Base-by-base conservation (phyloP, 2,329 filamentous ascomycete species). In the Fusarium pilosicola region DNA sequence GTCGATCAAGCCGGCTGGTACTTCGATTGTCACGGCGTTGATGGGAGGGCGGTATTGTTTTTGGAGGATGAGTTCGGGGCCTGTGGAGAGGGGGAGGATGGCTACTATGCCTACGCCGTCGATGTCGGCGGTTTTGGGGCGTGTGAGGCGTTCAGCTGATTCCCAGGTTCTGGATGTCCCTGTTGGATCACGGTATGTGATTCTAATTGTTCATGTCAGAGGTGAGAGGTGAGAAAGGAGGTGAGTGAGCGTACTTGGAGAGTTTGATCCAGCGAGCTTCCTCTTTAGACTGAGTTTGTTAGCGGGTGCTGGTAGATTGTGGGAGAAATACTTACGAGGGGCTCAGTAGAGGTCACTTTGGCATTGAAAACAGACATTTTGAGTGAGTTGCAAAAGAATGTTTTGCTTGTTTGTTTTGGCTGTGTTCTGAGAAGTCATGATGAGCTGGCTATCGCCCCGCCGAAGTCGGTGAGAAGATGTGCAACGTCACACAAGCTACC, bases 91-190 rank as follows among this genome's bases (percentile, higher is more conserved):
- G 71, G 89, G 84, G 20, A 95, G 84, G 71, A 94, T 88, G 46
- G 92, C 92, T 22, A 93, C 86, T 65, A 95, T 93, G 68, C 92
- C 92, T 20, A 94, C 92, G 59, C 91, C 92, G 76, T 95, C 93
- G 60, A 94, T 90, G 39, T 89, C 88, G 65, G 86, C 86, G 71
- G 82, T 85, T 62, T 85, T 83, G 18, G 92, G 91, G 7, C 92
- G 88, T 0, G 92, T 94, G 36, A 86, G 87, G n/a, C 93, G 89
- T 81, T 93, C 90, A 22, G 91, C 91, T 2, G 90, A 92, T 79
- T 95, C 92, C 92, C 92, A 94, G 36, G 87, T 89, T 59, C 92
- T 86, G 2, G 84, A 80, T 22, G 84, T 83, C 73, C 89, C 90
- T 39, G 87, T 85, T 26, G 90, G 88, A 77, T 94, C 92, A 62